These are phyloP conservation scores for Phytopythium chamaehyphon DNA, from an alignment of 352 stramenopile species.

Conservation along the genomic window DNA sequence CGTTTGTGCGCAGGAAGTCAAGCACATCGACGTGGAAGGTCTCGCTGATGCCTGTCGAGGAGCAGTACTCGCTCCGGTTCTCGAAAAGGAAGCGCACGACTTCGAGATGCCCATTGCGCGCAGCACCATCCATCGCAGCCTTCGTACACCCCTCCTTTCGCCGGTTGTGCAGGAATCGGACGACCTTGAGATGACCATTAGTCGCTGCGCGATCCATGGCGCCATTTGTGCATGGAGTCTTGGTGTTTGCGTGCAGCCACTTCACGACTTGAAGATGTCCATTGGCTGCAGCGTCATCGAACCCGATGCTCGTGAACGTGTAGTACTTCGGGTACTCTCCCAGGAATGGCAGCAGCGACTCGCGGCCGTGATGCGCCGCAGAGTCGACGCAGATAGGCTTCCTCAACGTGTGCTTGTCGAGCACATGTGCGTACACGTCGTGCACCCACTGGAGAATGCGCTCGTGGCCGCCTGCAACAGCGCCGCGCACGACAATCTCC, in stretches of 20 bases:
- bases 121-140: slow-evolving; percentile 32
- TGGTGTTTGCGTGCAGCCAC: slow-evolving; percentile 12
- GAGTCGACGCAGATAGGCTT: slow-evolving; percentile 4
- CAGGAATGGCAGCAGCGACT: slow-evolving; percentile 7
- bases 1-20: slow-evolving; percentile 16
- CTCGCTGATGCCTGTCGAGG: slow-evolving; percentile 14
- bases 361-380: background rate
- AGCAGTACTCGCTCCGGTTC: slow-evolving; percentile 36
- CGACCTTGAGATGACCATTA: slow-evolving; percentile 16
- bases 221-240: slow-evolving; percentile 9
- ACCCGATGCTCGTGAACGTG: background rate
- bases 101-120: slow-evolving; percentile 22
- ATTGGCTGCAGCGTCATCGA: background rate
- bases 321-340: slow-evolving; percentile 1
- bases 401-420: slow-evolving; percentile 4
- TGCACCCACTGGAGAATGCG: slow-evolving; percentile 2
- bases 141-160: slow-evolving; percentile 36
- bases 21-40: slow-evolving; percentile 22
- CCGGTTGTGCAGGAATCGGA: slow-evolving; percentile 30
- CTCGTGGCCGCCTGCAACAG: background rate
- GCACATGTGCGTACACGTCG: background rate
- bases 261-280: slow-evolving; percentile 9
- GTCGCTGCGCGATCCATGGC: slow-evolving; percentile 25
- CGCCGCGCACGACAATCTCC: background rate
- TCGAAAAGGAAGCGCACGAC: slow-evolving; percentile 30